Conservation (phyloP, 2,329 filamentous ascomycete genomes). For the Penicillium sp. region DNA sequence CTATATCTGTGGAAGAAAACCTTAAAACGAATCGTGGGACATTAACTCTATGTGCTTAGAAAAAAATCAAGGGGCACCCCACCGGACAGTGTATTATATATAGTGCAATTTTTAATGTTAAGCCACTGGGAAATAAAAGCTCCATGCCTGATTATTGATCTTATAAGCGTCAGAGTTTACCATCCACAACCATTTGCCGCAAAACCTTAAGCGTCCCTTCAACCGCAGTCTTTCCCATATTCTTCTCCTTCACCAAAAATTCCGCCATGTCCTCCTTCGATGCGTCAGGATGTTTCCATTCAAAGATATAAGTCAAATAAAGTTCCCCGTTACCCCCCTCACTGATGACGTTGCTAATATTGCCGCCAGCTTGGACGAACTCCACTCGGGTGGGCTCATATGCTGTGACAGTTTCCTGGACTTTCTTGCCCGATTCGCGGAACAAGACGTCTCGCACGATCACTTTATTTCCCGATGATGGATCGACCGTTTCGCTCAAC, state of each 20-base stretch:
- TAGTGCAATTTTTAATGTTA: too few relatives aligned
- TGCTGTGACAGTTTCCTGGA: conserved; percentile 28
- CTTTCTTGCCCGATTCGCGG: conserved; percentile 22
- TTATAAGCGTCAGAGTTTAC: conserved; percentile 11
- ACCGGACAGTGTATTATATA: too few relatives aligned
- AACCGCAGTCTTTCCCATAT: conserved; percentile 20
- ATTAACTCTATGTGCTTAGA: too few relatives aligned
- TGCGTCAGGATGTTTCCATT: conserved; percentile 37
- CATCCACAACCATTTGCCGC: conserved; percentile 16
- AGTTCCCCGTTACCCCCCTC: conserved; percentile 34
- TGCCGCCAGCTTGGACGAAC: conserved; percentile 28
- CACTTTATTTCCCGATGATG: conserved; percentile 23
- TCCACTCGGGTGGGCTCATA: conserved; percentile 28
- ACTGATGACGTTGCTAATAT: conserved; percentile 30
- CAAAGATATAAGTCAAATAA: conserved; percentile 45
- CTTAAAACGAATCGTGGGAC: too few relatives aligned
- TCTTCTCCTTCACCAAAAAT: conserved; percentile 19
- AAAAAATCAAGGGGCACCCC: too few relatives aligned
- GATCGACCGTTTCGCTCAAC: conserved; percentile 24
- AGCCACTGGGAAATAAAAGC: too few relatives aligned
- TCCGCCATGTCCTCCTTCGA: conserved; percentile 15
- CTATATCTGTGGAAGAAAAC: too few relatives aligned
- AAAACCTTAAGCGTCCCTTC: conserved; percentile 23
- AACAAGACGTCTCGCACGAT: conserved; percentile 32
- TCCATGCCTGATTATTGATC: too few relatives aligned